Evolutionary conservation across 805 yeast species (phyloP), one percentile per base, ranked within the genome.

Genomic region (Teunomyces stri): DNA sequence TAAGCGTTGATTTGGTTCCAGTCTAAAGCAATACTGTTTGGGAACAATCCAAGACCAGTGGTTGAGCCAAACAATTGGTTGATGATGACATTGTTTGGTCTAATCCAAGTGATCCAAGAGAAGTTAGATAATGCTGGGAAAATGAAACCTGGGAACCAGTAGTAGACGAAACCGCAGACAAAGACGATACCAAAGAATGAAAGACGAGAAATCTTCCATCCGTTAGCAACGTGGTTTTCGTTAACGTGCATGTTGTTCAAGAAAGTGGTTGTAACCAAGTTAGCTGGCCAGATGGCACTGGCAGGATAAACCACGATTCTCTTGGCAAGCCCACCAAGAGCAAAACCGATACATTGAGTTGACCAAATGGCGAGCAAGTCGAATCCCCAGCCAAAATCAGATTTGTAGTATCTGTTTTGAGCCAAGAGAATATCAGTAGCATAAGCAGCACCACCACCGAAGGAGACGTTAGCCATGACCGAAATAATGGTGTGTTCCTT

Each of bases 261-360:
- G 53, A 83, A 75, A 18, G 86, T 81, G 22, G 81, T 58, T 4
- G 82, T 72, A 44, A 83, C 86, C 59, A 86, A 70, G 56, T 76
- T 77, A 1, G 79, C 64, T 4, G 92, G 92, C 91, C 91, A 87
- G 44, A 84, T 74, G 64, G 83, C 79, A n/a, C 80, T 69, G 4
- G 84, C 75, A 4, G 89, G 85, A 48, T 78, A 77, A 12, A 85
- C 84, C 51, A 85, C 70, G 30, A 82, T 69, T 52, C 78, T 74
- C 52, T 85, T 71, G 35, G 78, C 70, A 47, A 85, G 45, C 27
- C 91, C 91, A 38, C 87, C 88, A 44, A 82, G 62, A 22, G 86
- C 84, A 52, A 81, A 81, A 7, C 91, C 90, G 44, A 85, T 70
- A 53, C 80, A 69, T 60, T 85, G 89, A 33, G 85, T 75, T 11